A percentile compares a stretch with the other conserved stretches of the same genome.
phyloP scores from a whole-genome alignment of 371 early-diverging fungal species.

The Syncephalastrum contaminatum region DNA sequence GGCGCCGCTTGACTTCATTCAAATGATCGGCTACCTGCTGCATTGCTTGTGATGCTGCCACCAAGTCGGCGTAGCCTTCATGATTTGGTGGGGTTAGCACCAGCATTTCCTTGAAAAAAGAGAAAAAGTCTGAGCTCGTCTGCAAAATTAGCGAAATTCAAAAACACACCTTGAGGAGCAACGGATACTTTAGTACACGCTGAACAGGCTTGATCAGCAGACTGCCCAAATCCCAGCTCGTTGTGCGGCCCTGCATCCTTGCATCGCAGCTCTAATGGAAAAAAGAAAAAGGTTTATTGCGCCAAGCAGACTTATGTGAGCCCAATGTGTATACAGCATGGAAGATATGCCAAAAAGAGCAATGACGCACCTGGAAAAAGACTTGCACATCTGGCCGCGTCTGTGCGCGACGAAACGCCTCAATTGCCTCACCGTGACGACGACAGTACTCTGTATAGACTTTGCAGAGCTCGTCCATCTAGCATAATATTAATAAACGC shows the following conservation, averaged over 20 bases:
- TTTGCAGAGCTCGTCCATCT: too few relatives aligned
- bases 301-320: too few relatives aligned
- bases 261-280: conserved; percentile 41
- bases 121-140: neutral
- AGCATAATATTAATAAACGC: too few relatives aligned
- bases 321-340: too few relatives aligned
- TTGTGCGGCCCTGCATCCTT: conserved; percentile 62
- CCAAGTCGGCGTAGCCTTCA: conserved; percentile 52
- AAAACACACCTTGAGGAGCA: conserved; percentile 61
- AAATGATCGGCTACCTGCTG: conserved; percentile 77
- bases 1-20: conserved; percentile 81
- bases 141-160: neutral
- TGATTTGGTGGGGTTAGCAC: conserved; percentile 57
- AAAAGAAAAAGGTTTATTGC: too few relatives aligned
- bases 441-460: too few relatives aligned
- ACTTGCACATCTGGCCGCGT: conserved; percentile 4
- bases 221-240: conserved; percentile 79
- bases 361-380: conserved; percentile 9
- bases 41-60: conserved; percentile 46
- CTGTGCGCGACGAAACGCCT: neutral
- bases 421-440: too few relatives aligned
- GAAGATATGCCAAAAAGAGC: too few relatives aligned
- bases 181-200: conserved; percentile 82
- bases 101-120: conserved; percentile 56
- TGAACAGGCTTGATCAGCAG: conserved; percentile 88